phyloP scores from a whole-genome alignment of 495 filamentous ascomycete genomes.

The Penicillium cosmopolitanum region DNA sequence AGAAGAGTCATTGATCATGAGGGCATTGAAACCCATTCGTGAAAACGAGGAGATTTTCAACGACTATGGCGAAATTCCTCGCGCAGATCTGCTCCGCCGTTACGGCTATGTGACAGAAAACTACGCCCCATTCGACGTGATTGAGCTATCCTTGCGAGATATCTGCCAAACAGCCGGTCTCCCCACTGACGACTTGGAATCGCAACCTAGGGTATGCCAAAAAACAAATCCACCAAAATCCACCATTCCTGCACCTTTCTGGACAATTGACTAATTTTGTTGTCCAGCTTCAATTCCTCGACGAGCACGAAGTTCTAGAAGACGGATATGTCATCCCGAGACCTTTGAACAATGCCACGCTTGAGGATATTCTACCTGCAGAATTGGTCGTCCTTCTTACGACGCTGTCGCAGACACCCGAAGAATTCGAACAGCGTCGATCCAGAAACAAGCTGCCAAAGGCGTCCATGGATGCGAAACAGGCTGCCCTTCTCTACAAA shows the following conservation, averaged over 20 bases:
- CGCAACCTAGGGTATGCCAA: slow-evolving; percentile 46
- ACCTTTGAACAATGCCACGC: slow-evolving; percentile 36
- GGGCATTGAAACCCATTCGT: slow-evolving; percentile 64
- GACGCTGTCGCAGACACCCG: slow-evolving; percentile 46
- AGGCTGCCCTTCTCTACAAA: slow-evolving; percentile 38
- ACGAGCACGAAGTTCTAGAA: slow-evolving; percentile 54
- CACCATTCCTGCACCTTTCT: slow-evolving; percentile 8
- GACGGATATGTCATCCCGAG: slow-evolving; percentile 58
- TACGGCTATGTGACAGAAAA: slow-evolving; percentile 86
- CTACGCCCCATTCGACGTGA: slow-evolving; percentile 79
- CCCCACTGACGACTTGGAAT: slow-evolving; percentile 39
- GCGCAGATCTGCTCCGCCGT: slow-evolving; percentile 78
- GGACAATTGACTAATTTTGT: slow-evolving; percentile 12
- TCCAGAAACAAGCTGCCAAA: slow-evolving; percentile 54
- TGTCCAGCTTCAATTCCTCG: slow-evolving; percentile 49
- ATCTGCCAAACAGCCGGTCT: slow-evolving; percentile 57
- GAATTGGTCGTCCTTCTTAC: slow-evolving; percentile 56
- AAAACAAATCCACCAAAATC: slow-evolving; percentile 9
- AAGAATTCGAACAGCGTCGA: slow-evolving; percentile 39
- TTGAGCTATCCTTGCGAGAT: slow-evolving; percentile 66
- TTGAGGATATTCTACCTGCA: slow-evolving; percentile 44
- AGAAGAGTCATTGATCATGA: slow-evolving; percentile 65
- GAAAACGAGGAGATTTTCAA: slow-evolving; percentile 85
- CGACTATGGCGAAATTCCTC: slow-evolving; percentile 85
- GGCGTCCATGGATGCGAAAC: slow-evolving; percentile 31